Evolutionary conservation across 2,329 filamentous ascomycete species (phyloP), one percentile per base, ranked within the genome.

Genomic region (Grosmannia huntii): DNA sequence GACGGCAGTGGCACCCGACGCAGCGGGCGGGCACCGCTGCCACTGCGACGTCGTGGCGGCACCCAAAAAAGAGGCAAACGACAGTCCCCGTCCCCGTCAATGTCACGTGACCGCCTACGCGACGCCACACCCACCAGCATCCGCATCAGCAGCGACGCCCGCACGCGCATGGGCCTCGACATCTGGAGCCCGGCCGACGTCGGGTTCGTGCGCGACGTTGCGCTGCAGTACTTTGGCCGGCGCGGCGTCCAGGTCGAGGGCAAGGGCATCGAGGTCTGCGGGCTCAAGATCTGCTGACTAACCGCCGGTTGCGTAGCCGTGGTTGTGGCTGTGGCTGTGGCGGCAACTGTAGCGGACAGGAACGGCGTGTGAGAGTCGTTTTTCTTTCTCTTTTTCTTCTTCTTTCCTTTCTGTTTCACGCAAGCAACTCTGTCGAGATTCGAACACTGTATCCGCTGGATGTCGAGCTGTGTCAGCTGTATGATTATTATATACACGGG

Each of bases 111-210:
- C 14, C 12, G 14, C 2, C 36, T 38, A 14, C 36, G 6, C 36
- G 36, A 3, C 36, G 36, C 36, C 12, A 14, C 36, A 16, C 16
- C 27, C n/a, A 49, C n/a, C 23, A 67, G 68, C 53, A 70, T 88
- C 54, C 74, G 76, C 14, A 73, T 92, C 25, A 79, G 79, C 61
- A 82, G 80, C 62, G 83, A 84, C 28, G 82, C 87, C 57, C 68
- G 92, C 55, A 78, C 82, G 60, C 75, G 77, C 52, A 86, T 92
- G 83, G 89, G 89, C 0, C 76, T 94, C 23, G 89, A 94, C 65
- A 76, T 84, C 0, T 94, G 88, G 87, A 90, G 86, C 67, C 75
- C 78, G 36, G 75, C 75, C 19, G 89, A 92, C 67, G 81, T 80
- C n/a, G 74, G 74, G 3, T 92, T 91, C 66, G 78, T 89, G 19